Base-by-base conservation (phyloP, 1,139 yeast genomes). In the Blastobotrys illinoisensis region DNA sequence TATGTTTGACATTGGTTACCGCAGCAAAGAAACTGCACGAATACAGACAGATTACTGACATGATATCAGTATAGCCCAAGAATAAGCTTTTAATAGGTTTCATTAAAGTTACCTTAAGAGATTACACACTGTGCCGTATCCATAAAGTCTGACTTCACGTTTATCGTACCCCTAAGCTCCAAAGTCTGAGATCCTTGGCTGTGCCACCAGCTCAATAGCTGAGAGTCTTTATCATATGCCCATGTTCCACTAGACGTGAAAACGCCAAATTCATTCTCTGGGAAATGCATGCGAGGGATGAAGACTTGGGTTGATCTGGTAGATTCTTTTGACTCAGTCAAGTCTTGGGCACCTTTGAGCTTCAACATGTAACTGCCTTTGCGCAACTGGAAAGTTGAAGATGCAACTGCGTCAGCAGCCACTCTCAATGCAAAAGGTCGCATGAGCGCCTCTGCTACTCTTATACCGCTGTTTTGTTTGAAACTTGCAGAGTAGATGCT, bases 271-370 rank as follows among this genome's bases (percentile, higher is more conserved):
- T 59, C 62, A 63, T 78, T 75, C 48, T 73, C 52, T 67, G 74
- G 82, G 63, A 77, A 89, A 66, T 89, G 96, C 77, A 82, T 79
- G 48, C 76, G 74, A 0, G 97, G 97, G 23, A 88, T 67, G 65
- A 75, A 86, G 1, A 90, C 79, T 46, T 78, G 71, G 0, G 91
- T 83, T 1, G 86, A 82, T 0, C 60, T 55, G 1, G 58, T 19
- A 18, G 56, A 56, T 36, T 45, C 48, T 11, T 55, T 21, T 6
- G 55, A 20, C 32, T 44, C 26, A 7, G 40, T 20, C 44, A 36
- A 13, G 18, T 40, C 20, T 13, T n/a, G 24, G 26, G 49, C 46
- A 1, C 26, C 44, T 6, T 5, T 9, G 47, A 19, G 40, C 40
- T n/a, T 32, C 16, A 32, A n/a, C 16, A n/a, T 32, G 13, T 32